These are phyloP conservation scores for Neoarthrinium moseri DNA, from an alignment of 2,329 filamentous ascomycete genomes.

Conservation along the genomic window DNA sequence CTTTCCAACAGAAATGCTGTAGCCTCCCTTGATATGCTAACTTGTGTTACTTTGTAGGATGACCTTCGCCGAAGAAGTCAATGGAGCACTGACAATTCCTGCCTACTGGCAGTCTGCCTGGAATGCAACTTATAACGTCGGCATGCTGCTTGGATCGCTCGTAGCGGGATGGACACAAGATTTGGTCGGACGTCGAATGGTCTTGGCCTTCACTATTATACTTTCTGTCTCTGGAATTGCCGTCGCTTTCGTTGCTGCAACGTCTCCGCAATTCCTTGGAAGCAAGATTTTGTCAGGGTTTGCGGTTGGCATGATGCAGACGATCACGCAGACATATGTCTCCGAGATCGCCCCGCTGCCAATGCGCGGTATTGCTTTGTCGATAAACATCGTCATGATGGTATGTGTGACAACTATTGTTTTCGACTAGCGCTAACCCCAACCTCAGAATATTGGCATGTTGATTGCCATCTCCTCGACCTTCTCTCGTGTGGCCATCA, in stretches of 20 bases:
- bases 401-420: background rate
- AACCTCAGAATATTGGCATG: constrained; percentile 2
- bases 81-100: constrained; percentile 14
- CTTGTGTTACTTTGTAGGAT: background rate
- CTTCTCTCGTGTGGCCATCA: constrained; percentile 16
- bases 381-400: constrained; percentile 11
- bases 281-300: constrained; percentile 21
- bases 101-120: constrained; percentile 22
- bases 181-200: constrained; percentile 15
- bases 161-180: constrained; percentile 17
- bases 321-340: constrained; percentile 18
- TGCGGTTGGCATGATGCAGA: constrained; percentile 15
- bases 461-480: constrained; percentile 11
- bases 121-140: constrained; percentile 19
- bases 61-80: constrained; percentile 8
- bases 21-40: background rate
- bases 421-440: background rate
- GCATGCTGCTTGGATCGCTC: constrained; percentile 18
- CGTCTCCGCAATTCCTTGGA: constrained; percentile 14
- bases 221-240: constrained; percentile 15
- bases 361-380: constrained; percentile 16
- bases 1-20: background rate
- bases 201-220: constrained; percentile 12
- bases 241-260: constrained; percentile 14
- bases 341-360: constrained; percentile 12